Base-by-base conservation (phyloP, 2,329 filamentous ascomycete genomes). In the Cercospora sp. region DNA sequence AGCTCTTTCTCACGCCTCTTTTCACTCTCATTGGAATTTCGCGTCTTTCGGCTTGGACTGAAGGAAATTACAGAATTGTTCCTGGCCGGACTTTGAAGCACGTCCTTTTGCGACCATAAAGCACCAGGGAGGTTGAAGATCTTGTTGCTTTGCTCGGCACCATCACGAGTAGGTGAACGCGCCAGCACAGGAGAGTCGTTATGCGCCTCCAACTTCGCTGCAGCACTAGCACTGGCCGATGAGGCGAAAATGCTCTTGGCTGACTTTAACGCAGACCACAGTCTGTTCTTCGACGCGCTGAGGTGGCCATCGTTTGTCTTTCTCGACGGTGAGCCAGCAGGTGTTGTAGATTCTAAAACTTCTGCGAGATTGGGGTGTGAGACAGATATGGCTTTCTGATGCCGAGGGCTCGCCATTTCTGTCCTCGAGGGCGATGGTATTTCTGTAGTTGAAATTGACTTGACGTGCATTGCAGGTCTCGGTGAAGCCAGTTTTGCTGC, bases 221-320 rank as follows among this genome's bases (percentile, higher is more conserved):
- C 85, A 57, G 86, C 86, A 69, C 86, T 87, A 12, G 85, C 79
- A 55, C 84, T 83, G 67, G 85, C 87, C 69, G 86, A 94, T 72
- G 91, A 96, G 18, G 90, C 92, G 70, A 97, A 90, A 60, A 97
- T 87, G 13, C 90, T 92, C 78, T 91, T 94, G 3, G 94, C 95
- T 65, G 90, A 91, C 80, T 93, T 94, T 74, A 97, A 84, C 68
- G 97, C 93, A 9, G 94, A 96, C 58, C 94, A 96, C 59, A 98
- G 84, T 77, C 93, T 96, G 76, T 91, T 92, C 81, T 97, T 98
- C 30, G 95, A 94, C 62, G 95, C 93, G 79, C 94, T 97, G 67
- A 97, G 80, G 5, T 93, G 93, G 67, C 91, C 94, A 72, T 96
- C 93, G 78, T 70, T 85, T 81, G 78, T 86, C 81, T 78, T 85